A percentile compares a stretch with the other conserved stretches of the same genome.
phyloP scores from a whole-genome alignment of 805 yeast genomes.

The Yamadazyma akitaensis region DNA sequence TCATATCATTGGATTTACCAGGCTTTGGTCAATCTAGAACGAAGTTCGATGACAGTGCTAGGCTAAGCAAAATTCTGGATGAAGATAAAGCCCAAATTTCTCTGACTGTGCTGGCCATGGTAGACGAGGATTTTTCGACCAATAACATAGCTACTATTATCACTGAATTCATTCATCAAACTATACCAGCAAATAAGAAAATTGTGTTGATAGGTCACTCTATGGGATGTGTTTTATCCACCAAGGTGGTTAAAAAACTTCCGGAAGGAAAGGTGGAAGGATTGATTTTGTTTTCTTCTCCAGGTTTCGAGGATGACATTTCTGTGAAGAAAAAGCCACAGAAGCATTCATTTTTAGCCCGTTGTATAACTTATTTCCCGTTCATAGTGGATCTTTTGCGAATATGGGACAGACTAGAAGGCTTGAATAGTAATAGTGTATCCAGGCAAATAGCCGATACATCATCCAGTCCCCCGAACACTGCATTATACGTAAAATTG shows the following conservation, averaged over 20 bases:
- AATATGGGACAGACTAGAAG: constrained; percentile 58
- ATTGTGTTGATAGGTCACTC: constrained; percentile 65
- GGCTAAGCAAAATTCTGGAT: constrained; percentile 22
- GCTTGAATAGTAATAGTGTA: constrained; percentile 60
- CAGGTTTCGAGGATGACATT: constrained; percentile 28
- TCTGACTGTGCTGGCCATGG: constrained; percentile 25
- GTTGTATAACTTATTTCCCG: constrained; percentile 38
- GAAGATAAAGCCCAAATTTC: constrained; percentile 32
- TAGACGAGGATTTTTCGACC: constrained; percentile 40
- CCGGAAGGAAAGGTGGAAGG: constrained; percentile 43
- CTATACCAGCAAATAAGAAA: constrained; percentile 39
- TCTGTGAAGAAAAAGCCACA: neutral
- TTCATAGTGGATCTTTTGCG: constrained; percentile 54
- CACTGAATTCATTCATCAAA: constrained; percentile 32
- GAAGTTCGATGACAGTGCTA: constrained; percentile 15
- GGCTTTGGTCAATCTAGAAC: constrained; percentile 69
- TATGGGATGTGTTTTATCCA: constrained; percentile 61
- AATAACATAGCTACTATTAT: constrained; percentile 41
- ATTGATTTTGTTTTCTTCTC: constrained; percentile 49
- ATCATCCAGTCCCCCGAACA: constrained; percentile 3
- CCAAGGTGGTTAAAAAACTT: constrained; percentile 41
- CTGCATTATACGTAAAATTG: constrained; percentile 36
- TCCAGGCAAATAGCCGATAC: constrained; percentile 44
- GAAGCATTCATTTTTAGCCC: constrained; percentile 8
- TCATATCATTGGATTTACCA: constrained; percentile 76